Base-by-base conservation (phyloP, 495 filamentous ascomycete genomes). In the Penicillium mononematosum region DNA sequence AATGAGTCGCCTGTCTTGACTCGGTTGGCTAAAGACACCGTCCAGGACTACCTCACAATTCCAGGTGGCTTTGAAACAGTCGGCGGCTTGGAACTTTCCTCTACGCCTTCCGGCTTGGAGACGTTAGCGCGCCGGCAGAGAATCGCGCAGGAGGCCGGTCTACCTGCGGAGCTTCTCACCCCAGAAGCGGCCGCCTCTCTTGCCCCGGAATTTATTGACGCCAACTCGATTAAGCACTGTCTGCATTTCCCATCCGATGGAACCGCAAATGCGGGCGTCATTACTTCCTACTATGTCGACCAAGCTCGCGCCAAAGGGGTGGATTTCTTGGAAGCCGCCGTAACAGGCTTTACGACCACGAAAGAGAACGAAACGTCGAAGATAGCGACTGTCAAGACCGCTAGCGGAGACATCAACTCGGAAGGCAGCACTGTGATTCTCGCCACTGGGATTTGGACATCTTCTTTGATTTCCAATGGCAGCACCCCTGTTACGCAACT, bases 1-100 rank as follows among this genome's bases (percentile, higher is more conserved):
- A 74, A 74, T 34, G 71, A 72, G 54, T 74, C 71, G 8, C 46
- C 63, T 0, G 64, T 68, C 4, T 45, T 74, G 38, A 72, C 69
- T 2, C 59, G 53, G 3, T 65, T 74, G 6, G 67, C 71, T 1
- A 65, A 68, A 36, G 69, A 72, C 6, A 70, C 60, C 5, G 69
- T 72, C 6, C 60, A 56, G 1, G 69, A 70, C 31, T 72, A 74
- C 50, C 36, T 58, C 31, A 58, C 63, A 24, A 56, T 74, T 9
- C 68, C 69, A 0, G 63, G 53, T 38, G 69, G 67, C 3, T 68
- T 72, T 29, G 58, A 69, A 22, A 32, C 50, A n/a, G 65, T 72
- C 9, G 71, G 71, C 2, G 69, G 71, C 0, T 48, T 74, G 27
- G 69, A 74, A 31, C 48, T 71, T 29, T 63, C 67, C 6, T 67